These are phyloP conservation scores for Xylaria sp. DNA, from an alignment of 2,329 filamentous ascomycete genomes.

Conservation along the genomic window DNA sequence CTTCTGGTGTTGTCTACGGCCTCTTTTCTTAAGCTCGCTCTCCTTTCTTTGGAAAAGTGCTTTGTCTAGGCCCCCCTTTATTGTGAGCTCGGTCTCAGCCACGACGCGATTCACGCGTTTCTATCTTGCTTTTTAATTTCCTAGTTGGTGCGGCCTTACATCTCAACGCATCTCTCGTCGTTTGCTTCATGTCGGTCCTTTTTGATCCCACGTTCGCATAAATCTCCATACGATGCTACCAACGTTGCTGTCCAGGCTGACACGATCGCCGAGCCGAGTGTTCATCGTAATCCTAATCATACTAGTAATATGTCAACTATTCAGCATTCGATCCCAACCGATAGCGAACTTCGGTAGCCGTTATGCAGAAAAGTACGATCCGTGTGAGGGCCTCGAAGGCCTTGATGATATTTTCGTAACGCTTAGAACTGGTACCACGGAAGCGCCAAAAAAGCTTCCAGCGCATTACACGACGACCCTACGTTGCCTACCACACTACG, in stretches of 20 bases:
- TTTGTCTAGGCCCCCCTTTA: slow-evolving; percentile 29
- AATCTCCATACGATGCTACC: slow-evolving; percentile 22
- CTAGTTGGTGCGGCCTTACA: background rate
- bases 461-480: slow-evolving; percentile 64
- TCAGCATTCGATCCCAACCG: slow-evolving; percentile 36
- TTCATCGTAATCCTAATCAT: slow-evolving; percentile 35
- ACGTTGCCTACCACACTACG: slow-evolving; percentile 63
- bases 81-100: slow-evolving; percentile 12
- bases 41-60: slow-evolving; percentile 24
- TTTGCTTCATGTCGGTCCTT: slow-evolving; percentile 31
- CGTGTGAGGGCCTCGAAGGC: slow-evolving; percentile 48
- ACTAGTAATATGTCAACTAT: slow-evolving; percentile 40
- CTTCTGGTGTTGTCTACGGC: slow-evolving; percentile 6
- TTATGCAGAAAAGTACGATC: slow-evolving; percentile 11
- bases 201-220: slow-evolving; percentile 12
- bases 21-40: slow-evolving; percentile 1
- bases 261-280: slow-evolving; percentile 36
- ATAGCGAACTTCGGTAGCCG: slow-evolving; percentile 19
- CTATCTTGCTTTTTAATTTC: slow-evolving; percentile 5
- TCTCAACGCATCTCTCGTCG: background rate
- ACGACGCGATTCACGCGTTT: slow-evolving; percentile 27
- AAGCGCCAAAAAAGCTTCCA: slow-evolving; percentile 64
- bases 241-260: slow-evolving; percentile 29
- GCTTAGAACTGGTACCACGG: slow-evolving; percentile 67
- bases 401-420: slow-evolving; percentile 65